Conservation (phyloP, 1,284 basidiomycete species). For the Vanrija sp. region DNA sequence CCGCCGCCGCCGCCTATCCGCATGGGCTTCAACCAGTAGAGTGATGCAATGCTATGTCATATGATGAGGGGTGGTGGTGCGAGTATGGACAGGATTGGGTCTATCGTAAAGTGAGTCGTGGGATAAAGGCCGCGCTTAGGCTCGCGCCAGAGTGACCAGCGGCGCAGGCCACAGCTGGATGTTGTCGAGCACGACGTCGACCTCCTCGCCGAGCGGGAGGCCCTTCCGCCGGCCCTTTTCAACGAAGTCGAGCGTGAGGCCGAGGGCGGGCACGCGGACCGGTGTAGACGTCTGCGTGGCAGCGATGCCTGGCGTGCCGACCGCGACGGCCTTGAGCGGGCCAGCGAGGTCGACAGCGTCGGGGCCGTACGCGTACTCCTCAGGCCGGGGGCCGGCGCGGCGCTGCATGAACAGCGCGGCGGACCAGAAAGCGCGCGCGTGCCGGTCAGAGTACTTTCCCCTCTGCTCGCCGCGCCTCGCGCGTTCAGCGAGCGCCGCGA, state of each 20-base stretch:
- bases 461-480: slow-evolving; percentile 17
- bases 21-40: slow-evolving; percentile 37
- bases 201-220: slow-evolving; percentile 22
- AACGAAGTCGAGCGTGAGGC: not conserved
- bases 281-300: not conserved
- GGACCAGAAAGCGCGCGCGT: slow-evolving; percentile 29
- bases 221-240: not conserved
- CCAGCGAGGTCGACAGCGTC: slow-evolving; percentile 3
- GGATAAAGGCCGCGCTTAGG: slow-evolving; percentile 1
- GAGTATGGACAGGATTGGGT: too few species aligned
- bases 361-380: not conserved
- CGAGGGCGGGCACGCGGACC: not conserved
- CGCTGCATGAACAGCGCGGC: slow-evolving; percentile 16
- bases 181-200: slow-evolving; percentile 21
- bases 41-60: slow-evolving; percentile 8
- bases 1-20: slow-evolving; percentile 41
- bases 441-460: slow-evolving; percentile 15
- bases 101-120: not conserved
- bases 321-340: not conserved
- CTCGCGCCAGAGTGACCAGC: slow-evolving; percentile 11
- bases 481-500: slow-evolving; percentile 16
- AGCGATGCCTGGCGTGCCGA: not conserved
- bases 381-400: slow-evolving; percentile 1
- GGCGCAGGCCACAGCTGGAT: slow-evolving; percentile 29
- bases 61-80: slow-evolving; percentile 8